Base-by-base conservation (phyloP, 2,329 filamentous ascomycete species). In the Fusarium bulbicola region DNA sequence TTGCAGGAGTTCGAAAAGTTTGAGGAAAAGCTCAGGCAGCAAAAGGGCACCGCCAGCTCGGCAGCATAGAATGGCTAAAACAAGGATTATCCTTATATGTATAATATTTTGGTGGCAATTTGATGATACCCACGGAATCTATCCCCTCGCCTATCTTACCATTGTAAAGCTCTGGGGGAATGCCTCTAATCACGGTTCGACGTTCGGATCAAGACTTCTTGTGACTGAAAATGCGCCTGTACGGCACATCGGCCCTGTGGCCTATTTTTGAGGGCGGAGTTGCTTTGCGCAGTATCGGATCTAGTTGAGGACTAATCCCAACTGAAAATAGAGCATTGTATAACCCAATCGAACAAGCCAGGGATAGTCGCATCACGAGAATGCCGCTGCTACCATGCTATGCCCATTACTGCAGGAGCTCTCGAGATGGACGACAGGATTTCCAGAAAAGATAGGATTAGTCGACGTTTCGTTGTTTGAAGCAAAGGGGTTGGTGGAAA, bases 1-100 rank as follows among this genome's bases (percentile, higher is more conserved):
- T 83, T 95, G 78, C 84, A 91, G 76, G 95, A 98, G 80, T 98
- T 99, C 84, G 93, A 92, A 74, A 96, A 93, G 83, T 98, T 98
- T 80, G 95, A 98, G 82, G 94, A 98, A 85, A 98, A 90, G 82
- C 82, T 91, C 63, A 88, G 86, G 79, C 84, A 85, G 70, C 87
- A 90, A 74, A 89, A 88, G 79, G 84, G 84, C 15, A 49, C 72
- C 40, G 72, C 70, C 49, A 70, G 66, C 34, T 67, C 68, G 26
- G 47, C 63, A 20, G 67, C 52, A 53, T 72, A 63, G 59, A 37
- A 18, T 32, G 30, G 39, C 15, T 37, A 56, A 56, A 47, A 18
- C 26, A 32, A 42, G 30, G 30, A 47, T 58, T 30, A 30, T 42
- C n/a, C 45, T 34, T 40, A 63, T 73, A 49, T 77, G 73, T 77